A percentile compares a stretch with the other conserved stretches of the same genome.
Conservation (phyloP, 768 basidiomycete species). For the Myochromella boudieri region DNA sequence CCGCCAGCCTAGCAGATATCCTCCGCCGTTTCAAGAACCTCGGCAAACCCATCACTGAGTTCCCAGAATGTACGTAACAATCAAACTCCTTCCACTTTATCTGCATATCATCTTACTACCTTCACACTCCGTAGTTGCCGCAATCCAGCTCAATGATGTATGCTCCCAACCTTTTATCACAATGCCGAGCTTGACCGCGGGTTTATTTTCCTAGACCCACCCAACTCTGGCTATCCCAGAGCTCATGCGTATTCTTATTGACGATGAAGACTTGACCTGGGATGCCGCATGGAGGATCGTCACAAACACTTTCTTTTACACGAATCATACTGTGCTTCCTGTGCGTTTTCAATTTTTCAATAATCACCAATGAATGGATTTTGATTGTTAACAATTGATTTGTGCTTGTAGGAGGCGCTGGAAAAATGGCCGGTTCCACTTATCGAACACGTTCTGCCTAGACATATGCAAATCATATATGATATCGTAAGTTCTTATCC, state of each 20-base stretch:
- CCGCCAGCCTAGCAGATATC: constrained; percentile 86
- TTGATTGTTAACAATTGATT: neutral
- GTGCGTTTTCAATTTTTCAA: constrained; percentile 43
- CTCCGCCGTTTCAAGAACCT: constrained; percentile 91
- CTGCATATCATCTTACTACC: constrained; percentile 6
- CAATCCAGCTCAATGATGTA: constrained; percentile 95
- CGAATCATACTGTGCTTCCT: constrained; percentile 92
- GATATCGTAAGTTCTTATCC: constrained; percentile 63
- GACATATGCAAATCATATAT: constrained; percentile 90
- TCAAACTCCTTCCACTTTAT: neutral
- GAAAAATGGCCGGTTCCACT: constrained; percentile 94
- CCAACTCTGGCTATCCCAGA: constrained; percentile 95
- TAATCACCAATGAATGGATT: too few relatives aligned
- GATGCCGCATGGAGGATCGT: constrained; percentile 85
- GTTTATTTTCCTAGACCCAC: constrained; percentile 62
- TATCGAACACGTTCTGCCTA: constrained; percentile 81
- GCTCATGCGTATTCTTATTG: constrained; percentile 87
- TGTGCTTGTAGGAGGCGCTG: constrained; percentile 59
- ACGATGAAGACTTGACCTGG: constrained; percentile 90
- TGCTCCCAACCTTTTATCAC: constrained; percentile 15
- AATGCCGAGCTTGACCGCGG: neutral
- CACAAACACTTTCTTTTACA: constrained; percentile 92
- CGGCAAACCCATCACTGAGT: constrained; percentile 72
- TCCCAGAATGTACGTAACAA: constrained; percentile 70
- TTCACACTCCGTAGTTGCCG: constrained; percentile 53